Conservation (phyloP, 2,329 filamentous ascomycete species). For the Aspergillus luchuensis region DNA sequence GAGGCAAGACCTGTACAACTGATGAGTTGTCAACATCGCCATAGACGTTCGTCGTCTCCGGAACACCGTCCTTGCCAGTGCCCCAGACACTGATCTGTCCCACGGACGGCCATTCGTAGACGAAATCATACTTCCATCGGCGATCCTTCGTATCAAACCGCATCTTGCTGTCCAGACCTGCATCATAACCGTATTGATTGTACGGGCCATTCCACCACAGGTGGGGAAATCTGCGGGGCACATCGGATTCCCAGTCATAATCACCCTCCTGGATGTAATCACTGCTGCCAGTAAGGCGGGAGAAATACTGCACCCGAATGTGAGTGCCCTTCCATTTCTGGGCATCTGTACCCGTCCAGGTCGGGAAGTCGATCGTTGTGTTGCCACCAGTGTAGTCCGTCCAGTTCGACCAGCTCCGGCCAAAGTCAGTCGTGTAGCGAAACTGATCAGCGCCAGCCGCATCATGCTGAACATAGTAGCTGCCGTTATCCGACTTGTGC, state of each 20-base stretch:
- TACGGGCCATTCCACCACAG: conserved; percentile 62
- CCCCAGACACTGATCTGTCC: conserved; percentile 68
- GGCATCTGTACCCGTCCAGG: conserved; percentile 59
- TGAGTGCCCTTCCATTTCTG: conserved; percentile 65
- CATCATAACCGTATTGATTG: conserved; percentile 65
- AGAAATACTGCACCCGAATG: conserved; percentile 64
- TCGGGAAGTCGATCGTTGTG: conserved; percentile 47
- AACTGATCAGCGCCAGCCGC: conserved; percentile 63
- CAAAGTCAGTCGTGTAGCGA: conserved; percentile 64
- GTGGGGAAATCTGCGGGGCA: conserved; percentile 59
- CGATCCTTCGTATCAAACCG: conserved; percentile 47
- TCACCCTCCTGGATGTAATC: conserved; percentile 63
- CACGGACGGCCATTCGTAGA: conserved; percentile 64
- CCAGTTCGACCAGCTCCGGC: conserved; percentile 61
- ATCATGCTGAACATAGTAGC: conserved; percentile 56
- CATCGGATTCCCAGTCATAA: conserved; percentile 39
- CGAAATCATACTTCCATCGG: conserved; percentile 62
- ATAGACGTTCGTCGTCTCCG: conserved; percentile 60
- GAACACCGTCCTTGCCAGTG: conserved; percentile 62
- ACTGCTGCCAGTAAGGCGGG: conserved; percentile 58
- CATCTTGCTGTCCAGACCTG: conserved; percentile 57
- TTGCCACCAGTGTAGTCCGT: conserved; percentile 55
- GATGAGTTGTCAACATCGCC: conserved; percentile 64
- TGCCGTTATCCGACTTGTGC: conserved; percentile 42
- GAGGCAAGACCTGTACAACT: conserved; percentile 62